A percentile compares a stretch with the other conserved stretches of the same genome.
phyloP scores from a whole-genome alignment of 345 rosid species.

The Cardiospermum halicacabum region DNA sequence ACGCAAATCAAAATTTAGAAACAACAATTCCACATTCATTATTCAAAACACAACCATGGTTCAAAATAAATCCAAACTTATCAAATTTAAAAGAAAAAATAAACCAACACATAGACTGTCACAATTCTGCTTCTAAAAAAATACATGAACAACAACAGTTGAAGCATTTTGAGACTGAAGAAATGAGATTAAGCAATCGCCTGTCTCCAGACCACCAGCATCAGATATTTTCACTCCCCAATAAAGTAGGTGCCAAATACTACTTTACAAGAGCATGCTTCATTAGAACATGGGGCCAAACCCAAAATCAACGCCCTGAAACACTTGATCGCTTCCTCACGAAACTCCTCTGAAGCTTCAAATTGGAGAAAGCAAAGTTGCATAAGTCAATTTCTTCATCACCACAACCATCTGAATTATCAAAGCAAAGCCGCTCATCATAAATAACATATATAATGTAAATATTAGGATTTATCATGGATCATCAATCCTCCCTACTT shows the following conservation, averaged over 20 bases:
- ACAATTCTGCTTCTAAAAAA: too few species aligned
- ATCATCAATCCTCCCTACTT: background rate
- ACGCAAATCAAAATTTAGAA: too few species aligned
- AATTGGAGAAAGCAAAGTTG: slow-evolving; percentile 64
- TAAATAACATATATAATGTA: background rate
- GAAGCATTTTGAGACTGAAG: slow-evolving; percentile 74
- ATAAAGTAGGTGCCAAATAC: slow-evolving; percentile 48
- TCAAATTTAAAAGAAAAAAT: too few species aligned
- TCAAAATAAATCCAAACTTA: too few species aligned
- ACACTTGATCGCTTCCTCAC: slow-evolving; percentile 79
- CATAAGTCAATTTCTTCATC: slow-evolving; percentile 68
- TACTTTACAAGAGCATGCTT: slow-evolving; percentile 57
- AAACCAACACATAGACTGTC: too few species aligned
- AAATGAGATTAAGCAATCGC: slow-evolving; percentile 75
- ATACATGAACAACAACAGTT: slow-evolving; percentile 79
- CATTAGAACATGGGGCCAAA: slow-evolving; percentile 51
- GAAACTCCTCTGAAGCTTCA: slow-evolving; percentile 88
- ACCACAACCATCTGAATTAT: slow-evolving; percentile 65
- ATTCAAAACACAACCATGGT: too few species aligned
- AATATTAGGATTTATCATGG: background rate
- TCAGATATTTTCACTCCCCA: slow-evolving; percentile 27
- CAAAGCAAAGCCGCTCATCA: slow-evolving; percentile 8
- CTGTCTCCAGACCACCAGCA: slow-evolving; percentile 21
- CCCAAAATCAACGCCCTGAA: slow-evolving; percentile 57
- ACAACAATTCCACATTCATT: too few species aligned